phyloP scores from a whole-genome alignment of 495 filamentous ascomycete species.

The Penicillium ochrochloron region DNA sequence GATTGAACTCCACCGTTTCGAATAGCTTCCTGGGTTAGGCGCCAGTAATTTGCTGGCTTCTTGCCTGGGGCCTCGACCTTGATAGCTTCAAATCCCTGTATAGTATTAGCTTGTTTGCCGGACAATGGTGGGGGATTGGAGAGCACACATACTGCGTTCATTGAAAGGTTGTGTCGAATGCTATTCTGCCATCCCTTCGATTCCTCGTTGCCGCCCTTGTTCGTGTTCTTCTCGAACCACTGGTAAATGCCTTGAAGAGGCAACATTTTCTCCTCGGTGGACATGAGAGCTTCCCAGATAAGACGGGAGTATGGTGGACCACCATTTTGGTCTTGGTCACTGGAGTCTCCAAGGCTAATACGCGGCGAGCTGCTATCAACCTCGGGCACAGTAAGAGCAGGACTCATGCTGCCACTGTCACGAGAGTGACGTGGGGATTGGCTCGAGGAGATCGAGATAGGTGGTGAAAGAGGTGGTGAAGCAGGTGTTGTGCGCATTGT shows the following conservation, averaged over 20 bases:
- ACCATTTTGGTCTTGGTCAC: slow-evolving; percentile 41
- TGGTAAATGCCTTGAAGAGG: slow-evolving; percentile 85
- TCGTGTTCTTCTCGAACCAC: slow-evolving; percentile 85
- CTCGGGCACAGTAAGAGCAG: slow-evolving; percentile 12
- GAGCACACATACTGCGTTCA: slow-evolving; percentile 79
- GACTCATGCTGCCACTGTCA: slow-evolving; percentile 17
- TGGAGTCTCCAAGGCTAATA: slow-evolving; percentile 24
- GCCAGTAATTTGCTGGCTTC: slow-evolving; percentile 66
- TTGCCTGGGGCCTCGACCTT: slow-evolving; percentile 57
- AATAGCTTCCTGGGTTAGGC: slow-evolving; percentile 65
- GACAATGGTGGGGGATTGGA: not conserved
- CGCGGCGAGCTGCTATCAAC: slow-evolving; percentile 24
- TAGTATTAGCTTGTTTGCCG: slow-evolving; percentile 17
- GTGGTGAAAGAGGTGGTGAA: slow-evolving; percentile 34
- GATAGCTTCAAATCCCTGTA: slow-evolving; percentile 69
- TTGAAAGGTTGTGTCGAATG: slow-evolving; percentile 94
- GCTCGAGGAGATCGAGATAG: slow-evolving; percentile 30
- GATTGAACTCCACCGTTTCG: slow-evolving; percentile 69
- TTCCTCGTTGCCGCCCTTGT: slow-evolving; percentile 65
- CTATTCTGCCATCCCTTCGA: slow-evolving; percentile 94
- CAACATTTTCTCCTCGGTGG: slow-evolving; percentile 66
- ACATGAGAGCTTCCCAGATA: slow-evolving; percentile 76
- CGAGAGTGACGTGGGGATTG: slow-evolving; percentile 18
- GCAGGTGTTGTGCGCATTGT: slow-evolving; percentile 17
- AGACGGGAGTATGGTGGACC: slow-evolving; percentile 81